Percentiles rank a stretch among this genome's conserved stretches.
phyloP scores from a whole-genome alignment of 2,329 filamentous ascomycete genomes.

The Rhytidhysteron rufulum region DNA sequence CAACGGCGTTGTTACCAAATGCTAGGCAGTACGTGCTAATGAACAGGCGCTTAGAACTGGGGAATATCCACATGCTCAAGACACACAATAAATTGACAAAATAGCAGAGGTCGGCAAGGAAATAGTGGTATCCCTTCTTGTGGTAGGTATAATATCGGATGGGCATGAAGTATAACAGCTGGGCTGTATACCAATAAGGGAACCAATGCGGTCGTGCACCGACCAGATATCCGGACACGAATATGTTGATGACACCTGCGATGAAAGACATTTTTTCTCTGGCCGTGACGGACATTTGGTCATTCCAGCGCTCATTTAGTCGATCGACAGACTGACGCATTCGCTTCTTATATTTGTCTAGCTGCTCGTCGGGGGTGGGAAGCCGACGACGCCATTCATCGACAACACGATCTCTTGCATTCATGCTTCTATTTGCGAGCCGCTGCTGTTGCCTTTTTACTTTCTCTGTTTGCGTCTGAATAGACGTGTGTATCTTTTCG shows the following conservation, averaged over 20 bases:
- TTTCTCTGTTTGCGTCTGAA: slow-evolving; percentile 79
- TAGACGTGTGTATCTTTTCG: slow-evolving; percentile 80
- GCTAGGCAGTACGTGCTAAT: slow-evolving; percentile 89
- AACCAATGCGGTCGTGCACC: slow-evolving; percentile 82
- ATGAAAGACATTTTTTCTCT: slow-evolving; percentile 97
- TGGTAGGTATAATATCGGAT: slow-evolving; percentile 91
- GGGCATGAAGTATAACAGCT: slow-evolving; percentile 94
- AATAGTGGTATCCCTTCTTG: slow-evolving; percentile 82
- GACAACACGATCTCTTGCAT: slow-evolving; percentile 83
- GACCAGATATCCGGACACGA: slow-evolving; percentile 91
- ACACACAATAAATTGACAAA: slow-evolving; percentile 89
- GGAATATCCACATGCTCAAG: slow-evolving; percentile 85
- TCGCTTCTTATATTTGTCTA: slow-evolving; percentile 82
- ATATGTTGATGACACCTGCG: slow-evolving; percentile 92
- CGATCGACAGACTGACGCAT: slow-evolving; percentile 90
- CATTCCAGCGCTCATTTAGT: slow-evolving; percentile 79
- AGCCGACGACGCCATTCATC: slow-evolving; percentile 88
- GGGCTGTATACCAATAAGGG: slow-evolving; percentile 85
- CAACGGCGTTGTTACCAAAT: slow-evolving; percentile 94
- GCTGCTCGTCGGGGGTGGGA: slow-evolving; percentile 83
- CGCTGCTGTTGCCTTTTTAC: slow-evolving; percentile 79
- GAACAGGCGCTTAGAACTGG: slow-evolving; percentile 83
- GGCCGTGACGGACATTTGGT: slow-evolving; percentile 80
- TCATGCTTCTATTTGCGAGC: slow-evolving; percentile 69
- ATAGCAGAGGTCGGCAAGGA: slow-evolving; percentile 94